Conservation (phyloP, 2,329 filamentous ascomycete genomes). For the Harringtonia aguacate region DNA sequence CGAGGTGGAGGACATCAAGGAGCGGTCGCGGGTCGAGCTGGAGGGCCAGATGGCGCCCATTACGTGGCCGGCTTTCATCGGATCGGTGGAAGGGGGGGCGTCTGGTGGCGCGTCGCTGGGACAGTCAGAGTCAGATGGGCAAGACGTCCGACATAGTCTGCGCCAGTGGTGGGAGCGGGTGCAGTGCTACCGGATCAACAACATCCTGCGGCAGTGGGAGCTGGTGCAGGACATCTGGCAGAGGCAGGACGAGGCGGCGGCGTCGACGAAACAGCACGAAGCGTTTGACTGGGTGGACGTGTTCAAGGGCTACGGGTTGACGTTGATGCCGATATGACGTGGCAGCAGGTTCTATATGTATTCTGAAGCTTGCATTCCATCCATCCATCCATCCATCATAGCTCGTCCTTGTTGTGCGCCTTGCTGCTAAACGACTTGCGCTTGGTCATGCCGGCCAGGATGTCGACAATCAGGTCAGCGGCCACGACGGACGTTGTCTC, state of each 20-base stretch:
- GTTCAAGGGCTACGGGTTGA: not conserved
- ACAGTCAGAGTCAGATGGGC: no score
- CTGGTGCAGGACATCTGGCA: constrained; percentile 51
- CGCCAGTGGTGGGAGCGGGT: constrained; percentile 3
- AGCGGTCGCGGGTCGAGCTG: not conserved
- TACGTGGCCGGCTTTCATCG: constrained; percentile 7
- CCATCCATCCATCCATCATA: no score
- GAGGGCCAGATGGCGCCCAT: constrained; percentile 1
- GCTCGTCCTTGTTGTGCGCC: constrained; percentile 2
- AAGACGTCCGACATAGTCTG: no score
- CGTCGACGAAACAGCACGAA: not conserved
- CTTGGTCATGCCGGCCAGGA: constrained; percentile 8
- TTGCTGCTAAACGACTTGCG: not conserved
- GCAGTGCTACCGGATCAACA: constrained; percentile 20
- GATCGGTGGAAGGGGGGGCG: not conserved
- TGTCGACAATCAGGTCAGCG: constrained; percentile 8
- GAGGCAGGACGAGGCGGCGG: not conserved
- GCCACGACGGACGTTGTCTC: constrained; percentile 9
- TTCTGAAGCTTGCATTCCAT: no score
- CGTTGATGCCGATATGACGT: not conserved
- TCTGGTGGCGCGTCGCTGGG: no score
- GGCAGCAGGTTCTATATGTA: not conserved
- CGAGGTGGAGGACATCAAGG: constrained; percentile 5
- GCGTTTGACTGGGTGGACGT: constrained; percentile 3
- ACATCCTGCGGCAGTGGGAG: constrained; percentile 50